A percentile compares a stretch with the other conserved stretches of the same genome.
Conservation (phyloP, 805 yeast species). For the Suhomyces tanzawaensis region DNA sequence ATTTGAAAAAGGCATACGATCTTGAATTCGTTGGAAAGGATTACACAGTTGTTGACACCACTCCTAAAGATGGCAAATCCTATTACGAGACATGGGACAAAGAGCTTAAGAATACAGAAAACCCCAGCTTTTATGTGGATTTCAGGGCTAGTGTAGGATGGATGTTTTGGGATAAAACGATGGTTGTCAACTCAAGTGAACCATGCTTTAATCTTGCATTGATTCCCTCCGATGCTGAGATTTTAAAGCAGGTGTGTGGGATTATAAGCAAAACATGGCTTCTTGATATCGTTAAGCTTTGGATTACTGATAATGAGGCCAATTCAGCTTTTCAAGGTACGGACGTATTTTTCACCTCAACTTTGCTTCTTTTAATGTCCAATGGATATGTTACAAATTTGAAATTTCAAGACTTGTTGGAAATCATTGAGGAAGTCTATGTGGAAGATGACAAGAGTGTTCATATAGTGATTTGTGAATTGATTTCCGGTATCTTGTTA, state of each 20-base stretch:
- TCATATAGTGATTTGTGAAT: slow-evolving; percentile 73
- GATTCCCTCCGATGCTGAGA: slow-evolving; percentile 38
- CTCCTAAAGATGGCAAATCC: slow-evolving; percentile 27
- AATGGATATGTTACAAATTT: slow-evolving; percentile 43
- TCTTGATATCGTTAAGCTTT: slow-evolving; percentile 43
- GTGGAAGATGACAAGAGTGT: slow-evolving; percentile 67
- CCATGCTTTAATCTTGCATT: slow-evolving; percentile 28
- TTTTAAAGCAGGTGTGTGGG: slow-evolving; percentile 44
- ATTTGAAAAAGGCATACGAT: slow-evolving; percentile 43
- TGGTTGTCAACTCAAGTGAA: slow-evolving; percentile 45
- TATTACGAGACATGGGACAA: slow-evolving; percentile 43
- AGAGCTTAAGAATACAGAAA: slow-evolving; percentile 49
- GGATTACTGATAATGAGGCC: slow-evolving; percentile 67
- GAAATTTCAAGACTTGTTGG: slow-evolving; percentile 51
- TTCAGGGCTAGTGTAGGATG: slow-evolving; percentile 60
- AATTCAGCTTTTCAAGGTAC: slow-evolving; percentile 64
- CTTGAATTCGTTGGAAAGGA: slow-evolving; percentile 33
- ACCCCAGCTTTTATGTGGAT: slow-evolving; percentile 58
- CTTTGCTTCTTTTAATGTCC: slow-evolving; percentile 49
- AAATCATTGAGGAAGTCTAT: slow-evolving; percentile 49
- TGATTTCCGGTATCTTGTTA: slow-evolving; percentile 60
- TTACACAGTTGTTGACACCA: slow-evolving; percentile 43
- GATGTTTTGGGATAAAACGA: slow-evolving; percentile 67
- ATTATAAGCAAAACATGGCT: slow-evolving; percentile 59
- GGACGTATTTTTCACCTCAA: slow-evolving; percentile 56